Conservation (phyloP, 2,329 filamentous ascomycete genomes). For the Microascus cirrosus region DNA sequence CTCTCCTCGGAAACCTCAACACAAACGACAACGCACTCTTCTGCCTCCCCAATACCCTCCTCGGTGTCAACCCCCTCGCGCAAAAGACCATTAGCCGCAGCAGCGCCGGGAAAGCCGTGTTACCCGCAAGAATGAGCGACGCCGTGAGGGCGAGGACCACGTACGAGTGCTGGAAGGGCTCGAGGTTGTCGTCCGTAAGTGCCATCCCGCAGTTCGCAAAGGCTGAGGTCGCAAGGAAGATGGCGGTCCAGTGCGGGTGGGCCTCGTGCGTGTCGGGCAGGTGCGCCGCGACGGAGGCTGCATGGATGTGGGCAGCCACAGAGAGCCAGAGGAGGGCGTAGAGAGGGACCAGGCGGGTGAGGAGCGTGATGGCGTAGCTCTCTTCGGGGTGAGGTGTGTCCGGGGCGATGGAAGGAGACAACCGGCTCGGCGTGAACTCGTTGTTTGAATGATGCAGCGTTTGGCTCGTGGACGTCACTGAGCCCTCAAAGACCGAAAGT, state of each 20-base stretch:
- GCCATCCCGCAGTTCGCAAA: conserved; percentile 67
- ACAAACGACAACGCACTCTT: conserved; percentile 43
- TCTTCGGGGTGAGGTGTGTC: conserved; percentile 32
- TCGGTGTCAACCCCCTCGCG: conserved; percentile 20
- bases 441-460: background rate
- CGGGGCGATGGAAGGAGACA: background rate
- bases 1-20: conserved; percentile 42
- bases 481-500: background rate
- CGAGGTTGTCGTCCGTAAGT: conserved; percentile 54
- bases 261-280: conserved; percentile 24
- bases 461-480: background rate
- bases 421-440: background rate
- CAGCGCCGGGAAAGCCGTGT: conserved; percentile 55
- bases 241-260: conserved; percentile 56
- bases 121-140: conserved; percentile 50
- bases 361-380: conserved; percentile 49
- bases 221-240: conserved; percentile 56
- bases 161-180: conserved; percentile 42
- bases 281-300: conserved; percentile 47
- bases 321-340: conserved; percentile 52
- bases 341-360: conserved; percentile 46
- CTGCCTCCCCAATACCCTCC: conserved; percentile 22
- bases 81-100: conserved; percentile 45
- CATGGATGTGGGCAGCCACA: conserved; percentile 45
- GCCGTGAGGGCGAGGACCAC: conserved; percentile 43